These are phyloP conservation scores for Moringa oleifera DNA, from an alignment of 345 rosid species.

Conservation along the genomic window DNA sequence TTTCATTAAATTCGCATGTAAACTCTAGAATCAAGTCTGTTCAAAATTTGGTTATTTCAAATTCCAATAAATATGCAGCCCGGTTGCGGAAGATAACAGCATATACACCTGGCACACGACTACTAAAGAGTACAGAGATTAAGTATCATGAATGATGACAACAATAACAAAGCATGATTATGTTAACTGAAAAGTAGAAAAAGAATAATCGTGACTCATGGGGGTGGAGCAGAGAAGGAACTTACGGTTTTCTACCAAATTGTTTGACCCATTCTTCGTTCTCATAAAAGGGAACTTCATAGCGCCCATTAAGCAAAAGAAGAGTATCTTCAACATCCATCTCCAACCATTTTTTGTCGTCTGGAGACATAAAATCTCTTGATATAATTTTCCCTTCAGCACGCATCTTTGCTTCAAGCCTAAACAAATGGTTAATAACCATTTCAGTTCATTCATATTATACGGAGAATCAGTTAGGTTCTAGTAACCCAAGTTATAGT, in stretches of 20 bases:
- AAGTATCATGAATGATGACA: no score
- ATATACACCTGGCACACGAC: not conserved
- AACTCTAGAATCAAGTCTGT: not conserved
- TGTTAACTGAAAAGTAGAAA: not conserved
- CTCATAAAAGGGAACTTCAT: constrained; percentile 71
- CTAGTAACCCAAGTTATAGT: not conserved
- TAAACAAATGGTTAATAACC: constrained; percentile 20
- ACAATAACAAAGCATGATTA: not conserved
- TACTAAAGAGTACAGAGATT: not conserved
- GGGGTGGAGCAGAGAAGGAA: constrained; percentile 6
- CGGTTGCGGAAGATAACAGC: no score
- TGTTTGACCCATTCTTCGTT: constrained; percentile 63
- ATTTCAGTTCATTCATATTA: constrained; percentile 8
- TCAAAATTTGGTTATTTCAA: not conserved
- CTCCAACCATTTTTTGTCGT: constrained; percentile 90
- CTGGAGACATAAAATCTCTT: constrained; percentile 78
- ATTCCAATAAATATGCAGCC: not conserved
- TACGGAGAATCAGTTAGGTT: not conserved
- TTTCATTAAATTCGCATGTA: not conserved
- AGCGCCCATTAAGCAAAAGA: constrained; percentile 37
- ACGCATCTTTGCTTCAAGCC: constrained; percentile 94
- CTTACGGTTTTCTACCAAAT: constrained; percentile 86
- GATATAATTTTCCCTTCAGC: constrained; percentile 76
- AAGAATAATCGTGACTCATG: not conserved
- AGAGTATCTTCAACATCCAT: constrained; percentile 87